Percentiles rank a stretch among this genome's conserved stretches.
Evolutionary conservation across 2,329 filamentous ascomycete species (phyloP).

Genomic region (Penicillium hordei): DNA sequence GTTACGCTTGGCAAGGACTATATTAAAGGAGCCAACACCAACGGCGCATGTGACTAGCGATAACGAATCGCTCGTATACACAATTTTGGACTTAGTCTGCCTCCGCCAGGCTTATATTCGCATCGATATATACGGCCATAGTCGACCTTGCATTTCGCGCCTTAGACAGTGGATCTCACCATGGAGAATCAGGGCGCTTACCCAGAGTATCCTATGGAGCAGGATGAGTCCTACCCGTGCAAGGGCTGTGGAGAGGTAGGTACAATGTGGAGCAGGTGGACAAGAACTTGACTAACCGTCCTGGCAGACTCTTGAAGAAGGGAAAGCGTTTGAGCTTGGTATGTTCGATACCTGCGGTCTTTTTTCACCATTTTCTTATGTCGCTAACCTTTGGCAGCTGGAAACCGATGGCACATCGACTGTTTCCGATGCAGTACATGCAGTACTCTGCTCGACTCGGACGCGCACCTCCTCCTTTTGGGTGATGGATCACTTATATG

Average conservation of each 20-base stretch:
- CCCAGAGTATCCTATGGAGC: constrained; percentile 66
- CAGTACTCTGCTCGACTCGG: constrained; percentile 91
- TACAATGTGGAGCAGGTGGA: constrained; percentile 2
- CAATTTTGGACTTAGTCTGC: not conserved
- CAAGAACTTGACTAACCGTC: constrained; percentile 14
- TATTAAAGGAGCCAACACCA: not conserved
- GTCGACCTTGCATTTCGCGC: not conserved
- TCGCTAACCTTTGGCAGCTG: constrained; percentile 59
- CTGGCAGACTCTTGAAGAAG: constrained; percentile 87
- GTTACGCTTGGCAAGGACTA: not conserved
- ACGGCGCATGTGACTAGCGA: constrained; percentile 4
- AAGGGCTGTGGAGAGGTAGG: constrained; percentile 88
- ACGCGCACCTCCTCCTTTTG: constrained; percentile 93
- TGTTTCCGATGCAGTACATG: constrained; percentile 98
- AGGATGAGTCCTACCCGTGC: constrained; percentile 80
- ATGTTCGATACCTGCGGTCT: constrained; percentile 31
- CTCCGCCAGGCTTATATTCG: not conserved
- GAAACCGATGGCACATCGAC: constrained; percentile 97
- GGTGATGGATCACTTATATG: constrained; percentile 98
- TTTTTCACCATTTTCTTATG: not conserved
- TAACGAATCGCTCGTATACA: not conserved
- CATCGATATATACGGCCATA: not conserved
- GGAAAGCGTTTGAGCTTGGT: constrained; percentile 98
- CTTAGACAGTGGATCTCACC: not conserved
- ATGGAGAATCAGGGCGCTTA: constrained; percentile 59